Percentiles rank a stretch among this genome's conserved stretches.
Conservation (phyloP, 352 stramenopile genomes). For the Phytophthora ohioensis region DNA sequence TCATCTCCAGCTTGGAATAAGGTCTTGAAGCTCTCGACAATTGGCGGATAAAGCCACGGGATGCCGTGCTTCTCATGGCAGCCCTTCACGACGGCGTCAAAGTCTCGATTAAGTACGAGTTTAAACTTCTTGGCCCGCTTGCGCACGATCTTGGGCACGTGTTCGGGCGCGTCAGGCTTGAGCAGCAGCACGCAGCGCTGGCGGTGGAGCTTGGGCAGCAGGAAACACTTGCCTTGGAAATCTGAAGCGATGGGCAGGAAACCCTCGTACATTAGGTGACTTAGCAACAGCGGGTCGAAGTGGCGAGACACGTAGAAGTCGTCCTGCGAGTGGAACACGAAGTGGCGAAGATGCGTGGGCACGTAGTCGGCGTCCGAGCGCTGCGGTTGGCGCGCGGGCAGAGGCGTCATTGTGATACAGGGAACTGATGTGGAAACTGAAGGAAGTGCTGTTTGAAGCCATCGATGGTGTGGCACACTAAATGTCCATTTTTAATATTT, state of each 20-base stretch:
- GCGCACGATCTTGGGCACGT: constrained; percentile 91
- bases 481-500: not conserved
- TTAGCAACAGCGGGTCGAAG: constrained; percentile 90
- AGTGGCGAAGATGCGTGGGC: constrained; percentile 79
- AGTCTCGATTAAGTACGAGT: constrained; percentile 90
- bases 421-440: not conserved
- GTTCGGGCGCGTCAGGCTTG: constrained; percentile 45
- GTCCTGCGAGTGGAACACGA: constrained; percentile 92
- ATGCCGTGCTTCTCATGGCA: constrained; percentile 94
- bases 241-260: constrained; percentile 95
- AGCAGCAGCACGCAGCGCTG: constrained; percentile 90
- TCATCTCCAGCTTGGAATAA: constrained; percentile 68
- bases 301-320: constrained; percentile 94
- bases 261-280: constrained; percentile 94
- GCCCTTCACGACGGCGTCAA: constrained; percentile 89
- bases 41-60: constrained; percentile 93
- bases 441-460: constrained; percentile 7
- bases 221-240: constrained; percentile 66
- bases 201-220: constrained; percentile 92
- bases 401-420: constrained; percentile 19
- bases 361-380: constrained; percentile 85
- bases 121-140: constrained; percentile 92
- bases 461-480: constrained; percentile 9
- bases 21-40: constrained; percentile 85
- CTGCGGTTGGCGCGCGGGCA: constrained; percentile 20